Conservation (phyloP, 495 filamentous ascomycete species). For the Aspergillus wentii region DNA sequence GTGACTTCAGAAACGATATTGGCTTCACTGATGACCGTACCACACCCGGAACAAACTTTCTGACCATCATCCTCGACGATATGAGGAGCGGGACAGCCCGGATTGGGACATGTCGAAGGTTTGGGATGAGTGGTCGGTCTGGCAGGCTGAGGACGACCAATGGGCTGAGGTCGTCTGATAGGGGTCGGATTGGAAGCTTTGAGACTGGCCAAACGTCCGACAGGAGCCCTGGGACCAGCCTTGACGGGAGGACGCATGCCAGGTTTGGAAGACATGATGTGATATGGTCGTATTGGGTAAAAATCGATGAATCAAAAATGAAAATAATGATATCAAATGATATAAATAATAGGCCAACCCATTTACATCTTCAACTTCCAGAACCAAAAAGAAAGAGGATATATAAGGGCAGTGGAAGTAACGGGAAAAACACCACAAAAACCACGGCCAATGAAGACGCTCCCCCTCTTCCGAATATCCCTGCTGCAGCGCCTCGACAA, state of each 20-base stretch:
- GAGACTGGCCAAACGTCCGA: conserved; percentile 38
- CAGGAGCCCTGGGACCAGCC: conserved; percentile 25
- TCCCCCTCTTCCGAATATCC: too few species aligned
- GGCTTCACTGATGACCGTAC: conserved; percentile 70
- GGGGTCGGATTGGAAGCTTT: conserved; percentile 30
- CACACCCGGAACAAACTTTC: conserved; percentile 73
- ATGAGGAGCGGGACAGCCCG: conserved; percentile 41
- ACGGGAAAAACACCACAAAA: too few species aligned
- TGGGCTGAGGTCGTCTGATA: conserved; percentile 33
- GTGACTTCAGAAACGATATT: conserved; percentile 88
- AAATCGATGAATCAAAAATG: background rate
- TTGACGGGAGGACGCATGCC: conserved; percentile 30
- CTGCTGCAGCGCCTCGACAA: too few species aligned
- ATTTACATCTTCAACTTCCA: too few species aligned
- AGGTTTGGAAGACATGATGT: conserved; percentile 27
- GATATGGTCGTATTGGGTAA: too few species aligned
- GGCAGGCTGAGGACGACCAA: conserved; percentile 26
- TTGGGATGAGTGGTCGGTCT: conserved; percentile 37
- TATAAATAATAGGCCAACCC: too few species aligned
- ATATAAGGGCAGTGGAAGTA: too few species aligned
- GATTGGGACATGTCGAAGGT: conserved; percentile 42
- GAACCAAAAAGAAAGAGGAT: too few species aligned
- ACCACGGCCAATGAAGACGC: too few species aligned
- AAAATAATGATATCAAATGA: too few species aligned
- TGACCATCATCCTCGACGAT: conserved; percentile 51